Conservation (phyloP, 306 rosid species). For the Corylus heterophylla region DNA sequence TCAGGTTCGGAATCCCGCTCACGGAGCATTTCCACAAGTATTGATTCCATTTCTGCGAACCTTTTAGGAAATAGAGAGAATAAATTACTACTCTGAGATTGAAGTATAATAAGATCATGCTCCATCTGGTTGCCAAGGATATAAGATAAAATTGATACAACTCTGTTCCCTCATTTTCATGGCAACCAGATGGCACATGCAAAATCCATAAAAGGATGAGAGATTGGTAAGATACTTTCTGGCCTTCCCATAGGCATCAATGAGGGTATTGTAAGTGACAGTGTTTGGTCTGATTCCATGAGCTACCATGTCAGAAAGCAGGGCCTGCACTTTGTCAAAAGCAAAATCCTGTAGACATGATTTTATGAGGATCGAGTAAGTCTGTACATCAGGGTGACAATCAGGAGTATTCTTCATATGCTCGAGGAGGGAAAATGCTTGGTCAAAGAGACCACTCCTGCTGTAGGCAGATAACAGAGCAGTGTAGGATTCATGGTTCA, state of each 20-base stretch:
- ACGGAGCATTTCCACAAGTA: conserved; percentile 71
- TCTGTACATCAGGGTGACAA: conserved; percentile 87
- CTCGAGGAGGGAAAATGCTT: conserved; percentile 74
- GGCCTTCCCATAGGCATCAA: conserved; percentile 90
- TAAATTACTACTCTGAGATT: conserved; percentile 26
- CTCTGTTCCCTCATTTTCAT: conserved; percentile 15
- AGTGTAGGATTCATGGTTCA: conserved; percentile 71
- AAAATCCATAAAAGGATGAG: conserved; percentile 24
- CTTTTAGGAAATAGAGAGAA: conserved; percentile 39
- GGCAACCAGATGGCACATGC: conserved; percentile 38
- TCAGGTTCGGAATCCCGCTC: conserved; percentile 72
- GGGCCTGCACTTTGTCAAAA: conserved; percentile 66
- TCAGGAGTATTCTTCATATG: conserved; percentile 70
- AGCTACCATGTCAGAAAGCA: conserved; percentile 77
- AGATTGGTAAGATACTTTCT: conserved; percentile 54
- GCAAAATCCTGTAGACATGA: conserved; percentile 78
- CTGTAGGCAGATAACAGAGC: conserved; percentile 90
- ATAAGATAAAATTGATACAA: conserved; percentile 3
- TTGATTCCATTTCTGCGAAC: conserved; percentile 88
- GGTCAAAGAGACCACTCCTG: conserved; percentile 79
- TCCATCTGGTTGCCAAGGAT: conserved; percentile 37
- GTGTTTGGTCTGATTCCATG: conserved; percentile 76
- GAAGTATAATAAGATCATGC: conserved; percentile 15
- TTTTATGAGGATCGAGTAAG: conserved; percentile 83
- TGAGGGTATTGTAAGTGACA: conserved; percentile 79